phyloP scores from a whole-genome alignment of 306 rosid genomes.

The Pterocarpus santalinus region DNA sequence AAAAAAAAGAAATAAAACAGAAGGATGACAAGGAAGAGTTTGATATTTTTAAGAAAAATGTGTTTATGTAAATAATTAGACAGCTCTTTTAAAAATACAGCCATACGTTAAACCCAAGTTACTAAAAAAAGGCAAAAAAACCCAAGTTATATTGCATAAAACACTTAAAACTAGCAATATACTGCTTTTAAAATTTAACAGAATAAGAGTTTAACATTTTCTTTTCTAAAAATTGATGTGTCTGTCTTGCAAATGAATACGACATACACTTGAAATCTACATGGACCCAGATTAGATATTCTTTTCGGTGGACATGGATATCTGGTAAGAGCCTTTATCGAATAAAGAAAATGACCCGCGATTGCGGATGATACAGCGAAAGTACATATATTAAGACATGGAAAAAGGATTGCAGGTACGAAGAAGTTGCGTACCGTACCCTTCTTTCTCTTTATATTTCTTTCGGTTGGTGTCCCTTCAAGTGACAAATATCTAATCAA shows the following conservation, averaged over 20 bases:
- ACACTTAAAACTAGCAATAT: too few species aligned
- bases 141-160: background rate
- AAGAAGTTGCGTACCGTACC: constrained; percentile 25
- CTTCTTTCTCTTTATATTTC: constrained; percentile 8
- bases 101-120: too few species aligned
- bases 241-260: background rate
- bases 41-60: too few species aligned
- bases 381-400: background rate
- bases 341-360: constrained; percentile 10
- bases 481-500: background rate
- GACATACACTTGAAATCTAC: background rate
- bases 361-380: background rate
- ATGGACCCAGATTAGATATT: constrained; percentile 27
- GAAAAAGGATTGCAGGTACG: background rate
- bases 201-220: background rate
- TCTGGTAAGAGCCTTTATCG: background rate
- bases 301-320: background rate
- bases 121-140: too few species aligned
- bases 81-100: too few species aligned
- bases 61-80: too few species aligned
- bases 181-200: background rate
- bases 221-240: background rate
- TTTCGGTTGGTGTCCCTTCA: background rate
- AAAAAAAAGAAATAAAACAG: too few species aligned
- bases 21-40: too few species aligned